Percentiles rank a stretch among this genome's conserved stretches.
Evolutionary conservation across 306 rosid species (phyloP).

Genomic region (Mimosa pudica): DNA sequence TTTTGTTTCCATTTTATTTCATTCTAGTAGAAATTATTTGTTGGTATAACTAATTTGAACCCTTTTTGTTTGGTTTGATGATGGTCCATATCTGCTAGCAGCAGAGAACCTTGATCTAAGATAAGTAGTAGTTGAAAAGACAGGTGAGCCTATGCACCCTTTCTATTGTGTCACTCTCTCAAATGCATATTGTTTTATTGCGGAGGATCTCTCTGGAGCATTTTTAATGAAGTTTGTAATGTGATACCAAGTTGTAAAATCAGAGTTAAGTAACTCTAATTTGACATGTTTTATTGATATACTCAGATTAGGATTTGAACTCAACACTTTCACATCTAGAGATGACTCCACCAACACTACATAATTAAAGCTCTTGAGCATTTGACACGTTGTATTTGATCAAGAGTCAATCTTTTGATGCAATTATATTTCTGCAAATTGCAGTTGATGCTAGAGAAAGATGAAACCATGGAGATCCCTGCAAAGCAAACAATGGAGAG

Average conservation of each 20-base stretch:
- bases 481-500: constrained; percentile 81
- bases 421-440: constrained; percentile 27
- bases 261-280: background rate
- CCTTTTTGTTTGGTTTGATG: background rate
- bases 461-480: constrained; percentile 63
- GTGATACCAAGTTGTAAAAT: background rate
- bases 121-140: background rate
- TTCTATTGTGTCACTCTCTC: background rate
- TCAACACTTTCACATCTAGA: background rate
- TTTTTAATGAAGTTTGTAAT: background rate
- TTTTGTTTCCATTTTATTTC: background rate
- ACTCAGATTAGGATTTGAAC: background rate
- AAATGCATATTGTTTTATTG: background rate
- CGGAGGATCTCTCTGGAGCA: background rate
- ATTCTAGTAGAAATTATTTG: background rate
- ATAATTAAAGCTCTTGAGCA: background rate
- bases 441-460: constrained; percentile 74
- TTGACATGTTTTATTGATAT: constrained; percentile 11
- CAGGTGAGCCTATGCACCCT: background rate
- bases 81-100: background rate
- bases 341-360: background rate
- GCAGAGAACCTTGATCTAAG: background rate
- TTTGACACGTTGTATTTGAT: constrained; percentile 3
- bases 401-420: constrained; percentile 3
- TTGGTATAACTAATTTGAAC: background rate